Conservation (phyloP, 768 basidiomycete species). For the Peribolospora kevripleyi region DNA sequence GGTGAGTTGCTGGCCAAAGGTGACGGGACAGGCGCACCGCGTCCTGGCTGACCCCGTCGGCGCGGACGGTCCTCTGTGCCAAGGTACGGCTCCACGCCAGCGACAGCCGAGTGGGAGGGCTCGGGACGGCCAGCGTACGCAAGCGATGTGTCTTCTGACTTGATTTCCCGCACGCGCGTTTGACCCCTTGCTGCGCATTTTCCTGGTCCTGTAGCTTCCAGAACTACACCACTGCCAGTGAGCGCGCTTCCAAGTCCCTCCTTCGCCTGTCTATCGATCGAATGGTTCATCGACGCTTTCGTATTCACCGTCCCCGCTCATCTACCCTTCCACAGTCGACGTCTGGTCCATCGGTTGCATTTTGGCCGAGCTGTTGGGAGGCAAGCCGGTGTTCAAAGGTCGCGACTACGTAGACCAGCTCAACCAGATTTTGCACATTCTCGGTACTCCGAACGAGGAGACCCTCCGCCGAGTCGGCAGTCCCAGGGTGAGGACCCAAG, state of each 20-base stretch:
- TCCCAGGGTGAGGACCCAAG: slow-evolving; percentile 40
- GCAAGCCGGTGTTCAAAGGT: slow-evolving; percentile 41
- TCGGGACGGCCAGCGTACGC: too few relatives aligned
- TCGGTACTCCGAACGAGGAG: slow-evolving; percentile 94
- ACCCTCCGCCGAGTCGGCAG: slow-evolving; percentile 88
- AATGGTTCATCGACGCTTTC: neutral
- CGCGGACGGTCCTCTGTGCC: neutral
- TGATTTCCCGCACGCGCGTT: too few relatives aligned
- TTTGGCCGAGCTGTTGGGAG: slow-evolving; percentile 26
- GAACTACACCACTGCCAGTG: slow-evolving; percentile 22
- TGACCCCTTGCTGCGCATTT: too few relatives aligned
- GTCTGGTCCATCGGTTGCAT: slow-evolving; percentile 28
- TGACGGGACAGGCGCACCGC: too few relatives aligned
- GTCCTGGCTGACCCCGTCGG: too few relatives aligned
- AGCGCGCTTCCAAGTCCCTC: slow-evolving; percentile 7
- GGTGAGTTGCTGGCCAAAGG: slow-evolving; percentile 27
- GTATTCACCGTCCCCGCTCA: neutral
- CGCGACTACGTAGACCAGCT: slow-evolving; percentile 97
- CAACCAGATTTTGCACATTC: slow-evolving; percentile 82
- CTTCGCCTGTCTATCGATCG: neutral
- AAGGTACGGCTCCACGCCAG: neutral
- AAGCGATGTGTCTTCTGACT: too few relatives aligned
- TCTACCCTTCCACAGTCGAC: slow-evolving; percentile 15
- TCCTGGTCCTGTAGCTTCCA: slow-evolving; percentile 5
- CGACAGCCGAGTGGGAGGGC: too few relatives aligned